Evolutionary conservation across 2,329 filamentous ascomycete genomes (phyloP), one percentile per base, ranked within the genome.

Genomic region (Calonectria hawksworthii): DNA sequence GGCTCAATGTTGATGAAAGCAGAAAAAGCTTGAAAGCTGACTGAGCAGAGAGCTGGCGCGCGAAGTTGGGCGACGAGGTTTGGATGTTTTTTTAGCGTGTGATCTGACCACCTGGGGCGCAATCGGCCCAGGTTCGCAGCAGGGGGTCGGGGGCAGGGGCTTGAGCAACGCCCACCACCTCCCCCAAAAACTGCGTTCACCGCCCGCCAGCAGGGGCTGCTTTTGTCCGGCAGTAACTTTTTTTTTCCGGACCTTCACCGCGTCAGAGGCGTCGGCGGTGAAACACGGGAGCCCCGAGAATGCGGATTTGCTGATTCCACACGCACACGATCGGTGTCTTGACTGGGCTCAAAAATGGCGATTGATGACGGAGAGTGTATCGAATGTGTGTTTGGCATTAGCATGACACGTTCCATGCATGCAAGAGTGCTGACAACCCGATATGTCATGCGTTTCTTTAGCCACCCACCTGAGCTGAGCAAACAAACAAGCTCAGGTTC

Each of bases 141-240:
- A 65, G 44, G 66, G 65, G 50, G 30, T 54, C 50, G n/a, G 59
- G 59, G 50, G 50, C 68, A 38, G 47, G 47, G 52, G 23, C 18
- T 32, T 23, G 51, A 30, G 26, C 50, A 14, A 65, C 36, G 21
- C 38, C 23, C 36, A 32, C 44, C 54, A 38, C 30, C 34, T 34
- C n/a, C 70, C 70, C 47, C 51, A 59, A 63, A 47, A 51, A 64
- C 61, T 28, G 54, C 10, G n/a, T 51, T 65, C 65, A 76, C 72
- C 74, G 74, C 74, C 70, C 30, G 9, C 26, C 30, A 73, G 44
- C 66, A 38, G 63, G 44, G 18, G 6, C 4, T 51, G 23, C n/a
- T 63, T 76, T 76, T 76, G 74, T 74, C 74, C 74, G 72, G 74
- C 74, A 76, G 72, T 59, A 73, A 61, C 32, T 28, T 47, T 66